Base-by-base conservation (phyloP, 2,329 filamentous ascomycete genomes). In the Elsinoe perseae region DNA sequence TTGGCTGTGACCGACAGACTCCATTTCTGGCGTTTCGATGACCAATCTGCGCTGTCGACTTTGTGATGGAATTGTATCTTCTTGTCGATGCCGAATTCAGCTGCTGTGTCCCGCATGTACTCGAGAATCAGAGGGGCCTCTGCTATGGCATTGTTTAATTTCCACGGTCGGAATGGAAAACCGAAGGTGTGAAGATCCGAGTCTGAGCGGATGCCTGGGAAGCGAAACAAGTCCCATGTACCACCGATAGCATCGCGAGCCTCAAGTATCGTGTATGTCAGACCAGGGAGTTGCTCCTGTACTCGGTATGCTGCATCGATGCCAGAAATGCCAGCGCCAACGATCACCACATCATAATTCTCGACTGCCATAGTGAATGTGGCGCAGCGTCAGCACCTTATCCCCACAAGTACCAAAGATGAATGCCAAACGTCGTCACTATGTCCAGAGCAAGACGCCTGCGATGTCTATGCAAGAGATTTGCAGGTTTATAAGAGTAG, bases 181-280 rank as follows among this genome's bases (percentile, higher is more conserved):
- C 75, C 75, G 57, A 77, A 76, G 4, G 75, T 77, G 63, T 76
- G 71, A 43, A 78, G 65, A 60, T 78, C 75, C 0, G 73, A 75
- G 58, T 77, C 75, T 16, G 73, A 76, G 12, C 75, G 73, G 60
- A 88, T 84, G 6, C 87, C 85, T 23, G 60, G 60, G 62, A 89
- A 92, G 38, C 77, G 80, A 73, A 89, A 92, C 1, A 90, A 72
- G 63, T 86, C 83, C 87, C 87, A 91, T 0, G 87, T 92, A 1
- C 88, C 87, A 1, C 87, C 87, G 4, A 91, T 74, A 23, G 75
- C 72, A 50, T 77, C 73, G 30, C 87, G 82, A 1, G 76, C 77
- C 68, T 92, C 87, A 14, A 91, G 76, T 23, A 92, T 80, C 10
- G 79, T 75, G 65, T 86, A 90, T 2, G 69, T 78, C 36, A 76